Base-by-base conservation (phyloP, 2,329 filamentous ascomycete genomes). In the Fusarium tjaetaba region DNA sequence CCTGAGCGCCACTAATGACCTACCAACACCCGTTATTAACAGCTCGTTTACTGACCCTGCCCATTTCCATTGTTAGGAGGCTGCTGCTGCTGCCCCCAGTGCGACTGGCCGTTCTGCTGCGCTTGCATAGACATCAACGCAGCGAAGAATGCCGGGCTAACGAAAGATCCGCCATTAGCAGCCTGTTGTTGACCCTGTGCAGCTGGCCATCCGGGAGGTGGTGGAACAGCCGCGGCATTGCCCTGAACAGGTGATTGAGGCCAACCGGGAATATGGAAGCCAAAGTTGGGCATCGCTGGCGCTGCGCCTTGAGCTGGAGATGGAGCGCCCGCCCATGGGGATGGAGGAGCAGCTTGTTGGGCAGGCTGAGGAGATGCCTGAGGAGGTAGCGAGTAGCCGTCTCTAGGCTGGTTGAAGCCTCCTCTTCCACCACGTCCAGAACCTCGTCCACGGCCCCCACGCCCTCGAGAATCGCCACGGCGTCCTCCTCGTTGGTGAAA, bases 81-180 rank as follows among this genome's bases (percentile, higher is more conserved):
- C 42, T 78, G 80, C 46, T 78, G 80, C 11, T 68, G 73, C 20
- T 68, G 73, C 24, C 75, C 73, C 76, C 78, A 81, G 38, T 71
- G 74, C 30, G 78, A 76, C 68, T 81, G 79, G 2, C 79, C 77
- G 28, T 78, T 77, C 51, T 82, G 79, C 53, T 75, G 73, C 14
- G 78, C 77, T 71, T 84, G 83, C 79, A 85, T 83, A 43, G 78
- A 82, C 80, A 87, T 84, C 41, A 87, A 70, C 8, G 84, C 85
- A 45, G 87, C 85, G 65, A 91, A 84, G 77, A 91, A 87, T 4
- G 87, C 85, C 7, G 89, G 89, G 72, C 90, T 91, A 67, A 90
- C 85, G 73, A 88, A 88, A 15, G 86, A 82, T 13, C 70, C 85
- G 53, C 82, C 51, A 80, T 79, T 41, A 22, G 84, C 78, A 45